phyloP scores from a whole-genome alignment of 139 green algal genomes.

The Pleodorina starrii region DNA sequence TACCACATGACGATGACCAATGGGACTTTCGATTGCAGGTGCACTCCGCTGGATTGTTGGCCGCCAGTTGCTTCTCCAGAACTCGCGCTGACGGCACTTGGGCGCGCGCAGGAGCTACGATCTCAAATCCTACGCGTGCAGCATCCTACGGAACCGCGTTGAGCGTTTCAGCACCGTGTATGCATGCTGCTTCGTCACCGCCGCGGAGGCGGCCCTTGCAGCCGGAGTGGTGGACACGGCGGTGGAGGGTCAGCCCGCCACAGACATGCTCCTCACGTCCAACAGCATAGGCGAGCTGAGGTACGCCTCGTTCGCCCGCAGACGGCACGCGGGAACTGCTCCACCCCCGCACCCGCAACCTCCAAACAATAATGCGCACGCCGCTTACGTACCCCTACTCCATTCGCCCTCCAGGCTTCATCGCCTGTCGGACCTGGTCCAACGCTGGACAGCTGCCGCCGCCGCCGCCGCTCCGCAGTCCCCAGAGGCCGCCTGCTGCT shows the following conservation, averaged over 20 bases:
- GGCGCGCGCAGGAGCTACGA: slow-evolving; percentile 10
- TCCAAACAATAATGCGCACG: too few relatives aligned
- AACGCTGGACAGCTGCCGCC: background rate
- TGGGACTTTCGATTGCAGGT: slow-evolving; percentile 5
- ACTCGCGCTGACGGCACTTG: background rate
- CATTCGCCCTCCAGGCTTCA: slow-evolving; percentile 10
- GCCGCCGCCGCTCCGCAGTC: background rate
- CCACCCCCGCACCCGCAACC: too few relatives aligned
- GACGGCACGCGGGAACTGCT: too few relatives aligned
- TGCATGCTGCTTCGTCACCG: slow-evolving; percentile 16
- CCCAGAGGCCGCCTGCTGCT: background rate
- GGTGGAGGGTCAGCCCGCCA: background rate
- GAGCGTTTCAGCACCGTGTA: slow-evolving; percentile 41
- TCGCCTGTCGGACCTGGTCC: slow-evolving; percentile 7
- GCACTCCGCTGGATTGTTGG: too few relatives aligned
- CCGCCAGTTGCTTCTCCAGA: too few relatives aligned
- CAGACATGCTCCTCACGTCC: slow-evolving; percentile 18
- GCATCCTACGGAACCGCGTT: background rate
- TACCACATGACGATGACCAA: background rate
- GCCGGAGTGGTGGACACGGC: background rate
- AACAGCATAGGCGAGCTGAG: slow-evolving; percentile 21
- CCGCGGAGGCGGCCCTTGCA: background rate
- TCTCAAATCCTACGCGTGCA: background rate
- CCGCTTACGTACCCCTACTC: too few relatives aligned
- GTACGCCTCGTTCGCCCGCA: too few relatives aligned